A percentile compares a stretch with the other conserved stretches of the same genome.
Conservation (phyloP, 768 basidiomycete genomes). For the Lactarius evosmus region DNA sequence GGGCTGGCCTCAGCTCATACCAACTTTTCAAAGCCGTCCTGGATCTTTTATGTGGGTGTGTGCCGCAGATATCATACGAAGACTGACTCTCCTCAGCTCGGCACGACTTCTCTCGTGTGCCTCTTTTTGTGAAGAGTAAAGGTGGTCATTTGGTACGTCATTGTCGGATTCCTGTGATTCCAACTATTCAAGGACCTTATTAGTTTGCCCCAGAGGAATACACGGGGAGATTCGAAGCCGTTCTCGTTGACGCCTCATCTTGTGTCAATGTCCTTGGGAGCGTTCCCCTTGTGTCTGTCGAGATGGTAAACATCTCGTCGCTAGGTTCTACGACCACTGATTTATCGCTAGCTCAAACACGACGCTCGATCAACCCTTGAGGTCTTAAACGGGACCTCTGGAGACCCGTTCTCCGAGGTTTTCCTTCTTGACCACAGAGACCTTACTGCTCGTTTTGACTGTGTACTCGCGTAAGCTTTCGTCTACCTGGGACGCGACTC, state of each 20-base stretch:
- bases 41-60: slow-evolving; percentile 73
- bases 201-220: slow-evolving; percentile 65
- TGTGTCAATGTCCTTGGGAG: slow-evolving; percentile 72
- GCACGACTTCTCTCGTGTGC: slow-evolving; percentile 58
- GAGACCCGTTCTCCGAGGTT: slow-evolving; percentile 64
- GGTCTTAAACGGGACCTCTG: slow-evolving; percentile 48
- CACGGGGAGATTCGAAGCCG: slow-evolving; percentile 44
- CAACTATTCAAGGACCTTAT: slow-evolving; percentile 5
- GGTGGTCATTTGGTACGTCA: slow-evolving; percentile 52
- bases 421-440: slow-evolving; percentile 74
- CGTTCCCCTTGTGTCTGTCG: slow-evolving; percentile 73
- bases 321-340: slow-evolving; percentile 8
- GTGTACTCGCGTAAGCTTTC: slow-evolving; percentile 54
- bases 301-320: slow-evolving; percentile 51
- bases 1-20: slow-evolving; percentile 83
- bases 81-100: slow-evolving; percentile 46
- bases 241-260: slow-evolving; percentile 79
- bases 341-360: slow-evolving; percentile 54
- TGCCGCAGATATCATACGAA: neutral
- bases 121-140: slow-evolving; percentile 56
- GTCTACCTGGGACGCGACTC: neutral
- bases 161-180: neutral
- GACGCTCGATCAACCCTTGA: slow-evolving; percentile 77
- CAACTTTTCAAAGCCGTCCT: slow-evolving; percentile 83
- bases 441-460: slow-evolving; percentile 67